Evolutionary conservation across 2,329 filamentous ascomycete species (phyloP), one percentile per base, ranked within the genome.

Genomic region (Curvularia eragrostidis): DNA sequence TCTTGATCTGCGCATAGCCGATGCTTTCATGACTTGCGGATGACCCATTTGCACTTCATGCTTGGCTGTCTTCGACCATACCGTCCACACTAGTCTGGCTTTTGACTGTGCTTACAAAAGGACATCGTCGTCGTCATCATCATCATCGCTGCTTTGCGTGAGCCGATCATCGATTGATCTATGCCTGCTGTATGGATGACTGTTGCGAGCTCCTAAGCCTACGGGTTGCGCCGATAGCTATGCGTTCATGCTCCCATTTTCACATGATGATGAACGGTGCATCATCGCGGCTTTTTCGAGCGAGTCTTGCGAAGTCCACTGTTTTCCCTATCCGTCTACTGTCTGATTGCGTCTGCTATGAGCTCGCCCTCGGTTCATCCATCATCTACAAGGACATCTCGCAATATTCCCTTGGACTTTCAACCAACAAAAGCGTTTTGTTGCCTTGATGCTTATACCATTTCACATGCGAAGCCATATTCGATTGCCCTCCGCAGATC

Each of bases 41-140:
- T 72, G 65, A 68, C 52, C 52, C 55, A 54, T 61, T 54, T 67
- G 62, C 64, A 56, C 55, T 67, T 46, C 56, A 51, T 64, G 54
- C 56, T 56, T 44, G 52, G 30, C 32, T 39, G 28, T 56, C 54
- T 51, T 49, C 53, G 47, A 54, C 28, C 41, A 56, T 47, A 41
- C 28, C 23, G 39, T 49, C 32, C 39, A 39, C 44, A 34, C 53
- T 30, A 34, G 39, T 52, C 47, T 62, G 36, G 60, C 44, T 47
- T 48, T 48, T 48, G 42, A 53, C 32, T 48, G 6, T 26, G 47
- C 24, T 38, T 23, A 50, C 54, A 48, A 56, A 19, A 15, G 44
- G 46, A 46, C 21, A 30, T 52, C 28, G 19, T 52, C 32, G 26
- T 50, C 49, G 46, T 26, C 13, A 9, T 48, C 54, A n/a, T n/a